A percentile compares a stretch with the other conserved stretches of the same genome.
Conservation (phyloP, 2,329 filamentous ascomycete species). For the Calonectria multiphialidica region DNA sequence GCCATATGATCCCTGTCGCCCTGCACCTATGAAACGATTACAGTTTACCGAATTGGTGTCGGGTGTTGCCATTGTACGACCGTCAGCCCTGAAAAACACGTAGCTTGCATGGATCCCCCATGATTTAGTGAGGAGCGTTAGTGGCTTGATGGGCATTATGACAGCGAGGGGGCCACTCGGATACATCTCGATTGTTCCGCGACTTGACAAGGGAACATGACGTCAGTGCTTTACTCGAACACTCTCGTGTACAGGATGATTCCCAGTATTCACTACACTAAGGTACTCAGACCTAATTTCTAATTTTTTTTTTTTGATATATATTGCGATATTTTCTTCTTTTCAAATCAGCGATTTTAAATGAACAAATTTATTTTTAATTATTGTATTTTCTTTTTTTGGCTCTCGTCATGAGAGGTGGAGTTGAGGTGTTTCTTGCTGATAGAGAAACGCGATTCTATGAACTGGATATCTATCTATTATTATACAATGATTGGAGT, state of each 20-base stretch:
- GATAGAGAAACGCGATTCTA: not conserved
- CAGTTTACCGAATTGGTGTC: not conserved
- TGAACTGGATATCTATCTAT: slow-evolving; percentile 3
- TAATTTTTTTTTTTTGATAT: too few relatives aligned
- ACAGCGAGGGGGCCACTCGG: not conserved
- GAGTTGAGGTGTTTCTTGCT: not conserved
- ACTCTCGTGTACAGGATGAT: too few relatives aligned
- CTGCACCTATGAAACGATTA: not conserved
- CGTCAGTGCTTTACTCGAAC: not conserved
- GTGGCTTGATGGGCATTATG: not conserved
- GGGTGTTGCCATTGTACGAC: not conserved
- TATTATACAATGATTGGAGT: slow-evolving; percentile 10
- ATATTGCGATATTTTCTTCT: too few relatives aligned
- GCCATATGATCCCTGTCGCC: slow-evolving; percentile 16
- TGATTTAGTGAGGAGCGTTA: too few relatives aligned
- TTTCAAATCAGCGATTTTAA: too few relatives aligned
- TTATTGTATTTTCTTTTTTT: not conserved
- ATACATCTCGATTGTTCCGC: not conserved
- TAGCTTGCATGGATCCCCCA: not conserved
- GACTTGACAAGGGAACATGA: not conserved
- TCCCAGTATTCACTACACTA: too few relatives aligned
- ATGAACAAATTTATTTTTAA: too few relatives aligned
- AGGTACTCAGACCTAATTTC: too few relatives aligned
- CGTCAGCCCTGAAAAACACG: not conserved
- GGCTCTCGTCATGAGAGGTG: not conserved